A percentile compares a stretch with the other conserved stretches of the same genome.
Evolutionary conservation across 345 rosid species (phyloP).

Genomic region (Lepidium didymum): DNA sequence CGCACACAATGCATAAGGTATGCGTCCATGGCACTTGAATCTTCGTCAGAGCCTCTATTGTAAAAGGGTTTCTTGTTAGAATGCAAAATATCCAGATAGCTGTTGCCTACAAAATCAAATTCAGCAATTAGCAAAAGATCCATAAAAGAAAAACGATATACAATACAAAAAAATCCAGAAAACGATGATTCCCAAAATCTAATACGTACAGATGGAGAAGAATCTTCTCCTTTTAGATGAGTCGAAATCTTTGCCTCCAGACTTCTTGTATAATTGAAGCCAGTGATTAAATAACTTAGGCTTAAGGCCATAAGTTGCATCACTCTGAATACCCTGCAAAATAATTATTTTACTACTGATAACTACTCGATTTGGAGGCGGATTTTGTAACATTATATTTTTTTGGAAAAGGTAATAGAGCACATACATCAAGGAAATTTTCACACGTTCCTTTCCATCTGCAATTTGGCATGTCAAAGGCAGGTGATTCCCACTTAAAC

Average conservation of each 20-base stretch:
- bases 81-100: constrained; percentile 78
- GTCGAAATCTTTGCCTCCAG: constrained; percentile 61
- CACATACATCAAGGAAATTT: constrained; percentile 51
- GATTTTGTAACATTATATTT: neutral
- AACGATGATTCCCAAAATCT: neutral
- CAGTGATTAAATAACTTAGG: constrained; percentile 71
- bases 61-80: constrained; percentile 87
- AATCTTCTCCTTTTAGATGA: constrained; percentile 59
- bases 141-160: constrained; percentile 6
- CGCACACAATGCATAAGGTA: constrained; percentile 89
- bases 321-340: constrained; percentile 42
- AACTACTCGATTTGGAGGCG: neutral
- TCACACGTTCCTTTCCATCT: constrained; percentile 69
- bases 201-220: constrained; percentile 74
- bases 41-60: constrained; percentile 67
- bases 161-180: neutral
- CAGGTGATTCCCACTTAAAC: constrained; percentile 68
- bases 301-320: constrained; percentile 50
- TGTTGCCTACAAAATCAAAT: constrained; percentile 42
- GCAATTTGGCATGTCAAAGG: constrained; percentile 56
- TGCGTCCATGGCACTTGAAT: constrained; percentile 64
- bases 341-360: neutral
- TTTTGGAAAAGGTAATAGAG: neutral
- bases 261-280: constrained; percentile 49
- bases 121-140: constrained; percentile 11